Evolutionary conservation across 441 rosid species (phyloP).

Genomic region (Hura crepitans): DNA sequence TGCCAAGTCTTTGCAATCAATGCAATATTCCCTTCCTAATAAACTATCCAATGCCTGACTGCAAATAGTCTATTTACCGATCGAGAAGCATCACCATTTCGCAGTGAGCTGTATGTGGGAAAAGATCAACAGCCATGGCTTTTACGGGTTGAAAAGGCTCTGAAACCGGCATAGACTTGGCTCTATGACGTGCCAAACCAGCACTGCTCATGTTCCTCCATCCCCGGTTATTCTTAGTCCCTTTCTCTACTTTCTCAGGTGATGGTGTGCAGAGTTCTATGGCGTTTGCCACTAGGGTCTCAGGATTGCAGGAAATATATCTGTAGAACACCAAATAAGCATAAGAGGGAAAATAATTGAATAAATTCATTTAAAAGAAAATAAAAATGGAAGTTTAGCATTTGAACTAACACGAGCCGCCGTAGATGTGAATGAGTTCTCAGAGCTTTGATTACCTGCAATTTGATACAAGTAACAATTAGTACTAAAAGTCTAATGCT

Average conservation of each 20-base stretch:
- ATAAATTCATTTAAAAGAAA: background rate
- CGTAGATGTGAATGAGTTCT: constrained; percentile 62
- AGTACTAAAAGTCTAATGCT: background rate
- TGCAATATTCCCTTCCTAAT: background rate
- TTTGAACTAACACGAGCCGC: constrained; percentile 73
- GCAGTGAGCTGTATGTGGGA: constrained; percentile 86
- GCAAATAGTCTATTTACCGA: constrained; percentile 37
- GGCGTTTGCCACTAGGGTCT: constrained; percentile 81
- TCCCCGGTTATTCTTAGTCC: constrained; percentile 51
- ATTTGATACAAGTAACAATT: background rate
- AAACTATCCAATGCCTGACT: background rate
- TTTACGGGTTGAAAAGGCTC: constrained; percentile 86
- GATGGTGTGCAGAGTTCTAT: constrained; percentile 91
- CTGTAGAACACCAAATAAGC: constrained; percentile 33
- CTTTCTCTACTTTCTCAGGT: constrained; percentile 56
- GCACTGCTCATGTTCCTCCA: constrained; percentile 74
- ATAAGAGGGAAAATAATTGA: constrained; percentile 1
- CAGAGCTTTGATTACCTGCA: constrained; percentile 73
- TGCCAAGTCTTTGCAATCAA: background rate
- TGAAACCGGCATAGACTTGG: constrained; percentile 82
- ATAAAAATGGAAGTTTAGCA: background rate
- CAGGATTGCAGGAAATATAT: constrained; percentile 95
- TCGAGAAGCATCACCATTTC: constrained; percentile 94
- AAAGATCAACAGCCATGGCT: constrained; percentile 96
- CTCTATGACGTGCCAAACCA: constrained; percentile 78